Percentiles rank a stretch among this genome's conserved stretches.
These are phyloP conservation scores for Talaromyces atroroseus DNA, from an alignment of 2,329 filamentous ascomycete genomes.

Conservation along the genomic window DNA sequence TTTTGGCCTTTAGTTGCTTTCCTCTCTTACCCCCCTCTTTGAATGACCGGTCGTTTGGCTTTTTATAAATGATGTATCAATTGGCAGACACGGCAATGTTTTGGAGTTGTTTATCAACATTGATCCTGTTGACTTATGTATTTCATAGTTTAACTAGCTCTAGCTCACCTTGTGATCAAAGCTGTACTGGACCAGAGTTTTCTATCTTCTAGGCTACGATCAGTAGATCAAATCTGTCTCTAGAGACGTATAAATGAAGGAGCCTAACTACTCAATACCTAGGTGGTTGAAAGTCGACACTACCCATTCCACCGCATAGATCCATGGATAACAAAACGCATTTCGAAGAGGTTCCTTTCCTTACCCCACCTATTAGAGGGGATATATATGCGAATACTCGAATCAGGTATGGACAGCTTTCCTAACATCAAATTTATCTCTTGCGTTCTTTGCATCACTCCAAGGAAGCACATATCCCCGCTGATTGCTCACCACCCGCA, in stretches of 20 bases:
- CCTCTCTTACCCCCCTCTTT: not conserved
- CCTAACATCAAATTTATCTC: constrained; percentile 16
- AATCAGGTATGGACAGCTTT: constrained; percentile 18
- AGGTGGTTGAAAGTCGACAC: no score
- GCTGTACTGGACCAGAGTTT: not conserved
- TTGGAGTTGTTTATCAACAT: not conserved
- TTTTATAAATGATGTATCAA: not conserved
- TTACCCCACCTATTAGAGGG: no score
- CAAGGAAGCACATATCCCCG: constrained; percentile 35
- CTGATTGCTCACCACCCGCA: constrained; percentile 42
- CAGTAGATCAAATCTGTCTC: not conserved
- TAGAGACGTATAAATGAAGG: no score
- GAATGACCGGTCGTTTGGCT: not conserved
- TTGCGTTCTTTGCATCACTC: constrained; percentile 11
- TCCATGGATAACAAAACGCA: no score
- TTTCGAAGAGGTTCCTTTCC: no score
- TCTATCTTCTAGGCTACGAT: not conserved
- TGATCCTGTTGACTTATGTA: not conserved
- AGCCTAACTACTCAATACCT: no score
- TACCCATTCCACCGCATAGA: no score
- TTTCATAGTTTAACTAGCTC: not conserved
- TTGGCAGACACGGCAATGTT: not conserved
- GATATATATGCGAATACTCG: no score
- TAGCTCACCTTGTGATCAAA: not conserved
- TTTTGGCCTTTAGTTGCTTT: not conserved